These are phyloP conservation scores for Debaryomyces psychrophilus DNA, from an alignment of 1,139 yeast species.

Conservation along the genomic window DNA sequence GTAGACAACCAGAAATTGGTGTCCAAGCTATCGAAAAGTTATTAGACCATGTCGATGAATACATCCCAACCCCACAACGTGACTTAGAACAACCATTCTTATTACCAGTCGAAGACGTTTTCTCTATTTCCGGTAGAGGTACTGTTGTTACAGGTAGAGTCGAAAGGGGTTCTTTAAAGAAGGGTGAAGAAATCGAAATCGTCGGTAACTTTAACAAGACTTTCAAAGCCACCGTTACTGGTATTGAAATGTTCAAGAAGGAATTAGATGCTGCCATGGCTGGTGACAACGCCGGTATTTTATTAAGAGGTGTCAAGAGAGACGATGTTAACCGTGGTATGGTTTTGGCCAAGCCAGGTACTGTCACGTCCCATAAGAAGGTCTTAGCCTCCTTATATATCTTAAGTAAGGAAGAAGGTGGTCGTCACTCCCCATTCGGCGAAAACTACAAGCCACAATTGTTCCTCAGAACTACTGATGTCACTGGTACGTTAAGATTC, in stretches of 20 bases:
- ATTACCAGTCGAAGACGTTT: conserved; percentile 96
- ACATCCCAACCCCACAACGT: conserved; percentile 95
- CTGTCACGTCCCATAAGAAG: conserved; percentile 91
- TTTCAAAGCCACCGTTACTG: conserved; percentile 92
- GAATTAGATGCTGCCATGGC: conserved; percentile 97
- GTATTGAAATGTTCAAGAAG: conserved; percentile 99
- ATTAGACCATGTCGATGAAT: conserved; percentile 89
- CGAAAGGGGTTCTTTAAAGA: conserved; percentile 95
- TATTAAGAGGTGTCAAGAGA: conserved; percentile 97
- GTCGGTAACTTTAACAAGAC: conserved; percentile 90
- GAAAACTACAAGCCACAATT: conserved; percentile 98
- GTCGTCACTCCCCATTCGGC: conserved; percentile 97
- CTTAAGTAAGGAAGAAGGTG: conserved; percentile 97
- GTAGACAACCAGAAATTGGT: conserved; percentile 89
- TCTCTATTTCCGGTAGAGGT: conserved; percentile 99
- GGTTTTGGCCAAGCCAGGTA: conserved; percentile 93
- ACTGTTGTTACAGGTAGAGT: conserved; percentile 99
- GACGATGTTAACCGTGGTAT: conserved; percentile 97
- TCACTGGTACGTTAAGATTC: conserved; percentile 88
- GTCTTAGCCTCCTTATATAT: conserved; percentile 92
- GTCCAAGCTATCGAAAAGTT: conserved; percentile 78
- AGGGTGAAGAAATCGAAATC: conserved; percentile 98
- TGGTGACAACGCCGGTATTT: conserved; percentile 98
- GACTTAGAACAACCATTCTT: conserved; percentile 95
- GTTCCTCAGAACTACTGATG: conserved; percentile 95